Base-by-base conservation (phyloP, 75 land plant genomes). In the Larix kaempferi region DNA sequence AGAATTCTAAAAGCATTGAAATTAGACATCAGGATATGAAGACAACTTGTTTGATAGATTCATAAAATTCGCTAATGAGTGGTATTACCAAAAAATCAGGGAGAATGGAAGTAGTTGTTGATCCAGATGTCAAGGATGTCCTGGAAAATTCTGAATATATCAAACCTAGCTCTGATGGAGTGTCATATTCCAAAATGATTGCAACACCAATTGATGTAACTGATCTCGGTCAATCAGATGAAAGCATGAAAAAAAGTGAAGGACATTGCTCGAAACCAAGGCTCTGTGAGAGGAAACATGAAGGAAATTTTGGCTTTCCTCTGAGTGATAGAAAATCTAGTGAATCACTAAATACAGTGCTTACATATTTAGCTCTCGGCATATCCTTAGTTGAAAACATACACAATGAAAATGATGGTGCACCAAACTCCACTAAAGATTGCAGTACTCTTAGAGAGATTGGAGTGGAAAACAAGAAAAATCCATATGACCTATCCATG, bases 61-160 rank as follows among this genome's bases (percentile, higher is more conserved):
- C 57, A 27, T 27, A 73, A 55, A 55, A 73, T 54, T 73, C 57
- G n/a, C 75, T 57, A 3, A 73, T 73, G 35, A 73, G 75, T 16
- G 57, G 54, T 55, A 52, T 73, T 56, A 73, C 75, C 4, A 57
- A 55, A 69, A 69, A 69, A 11, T 41, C 39, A 4, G 52, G 72
- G 29, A 52, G 56, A 15, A 55, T 55, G 26, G 75, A 73, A 14
- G 33, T 55, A 25, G 75, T 22, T 23, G 21, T 12, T 23, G 75
- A 73, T 3, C 17, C 57, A 5, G 54, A 73, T 26, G 75, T 4
- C 23, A 73, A 55, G 33, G 57, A 52, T 25, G 75, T 49, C 14
- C 57, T 25, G 72, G 72, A 44, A 21, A 41, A 39, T 41, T 69
- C 1, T 17, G n/a, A 35, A 15, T 66, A 66, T 66, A 16, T 66